Base-by-base conservation (phyloP, 352 stramenopile genomes). In the Globisporangium rhizosaccharum region DNA sequence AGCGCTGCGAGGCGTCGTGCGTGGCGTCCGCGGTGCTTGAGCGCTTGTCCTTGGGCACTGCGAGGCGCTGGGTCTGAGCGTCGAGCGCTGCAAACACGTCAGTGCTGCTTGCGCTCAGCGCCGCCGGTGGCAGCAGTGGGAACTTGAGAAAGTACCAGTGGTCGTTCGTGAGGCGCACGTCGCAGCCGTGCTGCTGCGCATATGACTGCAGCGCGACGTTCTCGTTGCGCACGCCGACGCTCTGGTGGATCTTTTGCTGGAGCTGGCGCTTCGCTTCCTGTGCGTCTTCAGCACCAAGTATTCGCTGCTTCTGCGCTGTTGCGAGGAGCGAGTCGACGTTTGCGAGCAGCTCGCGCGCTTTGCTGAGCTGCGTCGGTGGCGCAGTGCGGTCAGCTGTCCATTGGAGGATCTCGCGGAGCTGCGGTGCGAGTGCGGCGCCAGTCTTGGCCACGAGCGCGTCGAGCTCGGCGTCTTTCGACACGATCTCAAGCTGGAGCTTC, bases 151-250 rank as follows among this genome's bases (percentile, higher is more conserved):
- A 75, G 62, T 90, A 90, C 46, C 78, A 79, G 53, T 80, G 65
- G 48, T 89, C 71, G 55, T 92, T 90, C 46, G 69, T 80, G n/a
- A 86, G 66, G 11, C 79, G 73, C 33, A 92, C 80, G 0, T 20
- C 46, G 33, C 64, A 77, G 57, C 82, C 79, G 45, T 71, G 81
- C 52, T 83, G 75, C n/a, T 62, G 64, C 53, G 89, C 82, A 51
- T 89, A 91, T 3, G 71, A 70, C 71, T 82, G 61, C 12, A 92
- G 57, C 45, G 75, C 83, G 52, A 88, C 59, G 44, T 68, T 53
- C 63, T 92, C 83, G 52, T 92, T 90, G 33, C 83, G 79, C 47
- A 70, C 74, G 12, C 83, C 83, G 39, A 87, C 75, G 42, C 76
- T 90, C 36, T 73, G 75, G 28, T 82, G 67, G 42, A 92, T 87